These are phyloP conservation scores for Scutellaria barbata DNA, from an alignment of 257 asterid genomes.

Conservation along the genomic window DNA sequence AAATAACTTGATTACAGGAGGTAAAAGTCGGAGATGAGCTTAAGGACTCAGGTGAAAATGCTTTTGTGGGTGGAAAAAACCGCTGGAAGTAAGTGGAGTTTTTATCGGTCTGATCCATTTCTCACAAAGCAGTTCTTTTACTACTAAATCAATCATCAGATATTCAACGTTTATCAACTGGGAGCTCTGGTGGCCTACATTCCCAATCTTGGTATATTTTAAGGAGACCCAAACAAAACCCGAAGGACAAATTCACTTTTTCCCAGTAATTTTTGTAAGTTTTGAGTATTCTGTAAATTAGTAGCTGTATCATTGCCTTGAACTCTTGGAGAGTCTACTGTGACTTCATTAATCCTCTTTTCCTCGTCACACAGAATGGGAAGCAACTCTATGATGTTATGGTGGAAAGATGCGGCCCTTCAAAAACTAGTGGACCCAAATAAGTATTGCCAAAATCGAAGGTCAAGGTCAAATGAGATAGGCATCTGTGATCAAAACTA, in stretches of 20 bases:
- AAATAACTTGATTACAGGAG: conserved; percentile 55
- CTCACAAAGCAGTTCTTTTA: conserved; percentile 20
- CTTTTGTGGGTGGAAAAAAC: conserved; percentile 90
- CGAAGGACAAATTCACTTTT: conserved; percentile 83
- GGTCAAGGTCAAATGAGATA: conserved; percentile 17
- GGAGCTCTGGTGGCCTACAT: conserved; percentile 98
- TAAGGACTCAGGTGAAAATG: conserved; percentile 86
- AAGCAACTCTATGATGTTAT: conserved; percentile 81
- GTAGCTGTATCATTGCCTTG: conserved; percentile 26
- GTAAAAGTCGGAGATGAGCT: conserved; percentile 87
- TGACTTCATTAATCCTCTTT: conserved; percentile 18
- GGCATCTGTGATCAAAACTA: conserved; percentile 30
- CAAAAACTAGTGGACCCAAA: conserved; percentile 80
- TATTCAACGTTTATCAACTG: conserved; percentile 89
- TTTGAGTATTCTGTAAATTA: conserved; percentile 27
- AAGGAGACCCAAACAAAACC: conserved; percentile 93
- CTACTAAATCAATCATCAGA: conserved; percentile 42
- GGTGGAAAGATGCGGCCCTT: conserved; percentile 83
- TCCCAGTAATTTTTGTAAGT: conserved; percentile 82
- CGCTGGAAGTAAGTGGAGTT: conserved; percentile 87
- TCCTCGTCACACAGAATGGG: conserved; percentile 55
- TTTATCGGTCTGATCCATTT: conserved; percentile 7
- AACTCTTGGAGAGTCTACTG: conserved; percentile 20
- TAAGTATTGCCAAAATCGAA: conserved; percentile 31
- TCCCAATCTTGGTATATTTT: conserved; percentile 88